A percentile compares a stretch with the other conserved stretches of the same genome.
Conservation (phyloP, 176 grass and related monocot genomes). For the Oryza glumipatula region DNA sequence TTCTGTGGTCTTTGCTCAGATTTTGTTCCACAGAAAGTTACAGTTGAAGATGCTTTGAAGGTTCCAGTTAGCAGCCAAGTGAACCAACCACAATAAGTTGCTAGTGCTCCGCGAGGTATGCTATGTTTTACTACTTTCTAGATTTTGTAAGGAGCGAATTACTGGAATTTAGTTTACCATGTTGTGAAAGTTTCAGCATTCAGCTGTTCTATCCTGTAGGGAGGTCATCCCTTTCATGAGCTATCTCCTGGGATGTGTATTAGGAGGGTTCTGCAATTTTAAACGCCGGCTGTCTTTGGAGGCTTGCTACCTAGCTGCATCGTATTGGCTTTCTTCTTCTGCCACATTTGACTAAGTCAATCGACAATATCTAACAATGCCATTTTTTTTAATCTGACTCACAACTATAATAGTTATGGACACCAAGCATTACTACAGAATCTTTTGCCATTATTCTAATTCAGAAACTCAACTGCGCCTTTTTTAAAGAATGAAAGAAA, state of each 20-base stretch:
- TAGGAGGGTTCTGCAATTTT: neutral
- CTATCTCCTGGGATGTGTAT: neutral
- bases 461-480: neutral
- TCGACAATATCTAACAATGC: neutral
- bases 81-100: constrained; percentile 17
- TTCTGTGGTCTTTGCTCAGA: constrained; percentile 29
- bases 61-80: neutral
- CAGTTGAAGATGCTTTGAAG: constrained; percentile 63
- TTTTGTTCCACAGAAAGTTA: constrained; percentile 75
- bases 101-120: constrained; percentile 1
- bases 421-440: neutral
- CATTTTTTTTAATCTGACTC: neutral
- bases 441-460: neutral
- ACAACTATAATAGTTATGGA: neutral
- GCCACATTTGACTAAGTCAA: neutral
- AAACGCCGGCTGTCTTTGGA: neutral
- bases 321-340: neutral
- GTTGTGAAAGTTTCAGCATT: neutral
- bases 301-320: neutral
- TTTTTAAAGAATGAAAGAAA: neutral
- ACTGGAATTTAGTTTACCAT: neutral
- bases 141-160: neutral
- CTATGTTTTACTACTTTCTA: neutral
- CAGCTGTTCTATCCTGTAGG: neutral
- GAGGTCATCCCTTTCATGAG: neutral